These are phyloP conservation scores for Colletotrichum theobromicola DNA, from an alignment of 2,329 filamentous ascomycete genomes.

Conservation along the genomic window DNA sequence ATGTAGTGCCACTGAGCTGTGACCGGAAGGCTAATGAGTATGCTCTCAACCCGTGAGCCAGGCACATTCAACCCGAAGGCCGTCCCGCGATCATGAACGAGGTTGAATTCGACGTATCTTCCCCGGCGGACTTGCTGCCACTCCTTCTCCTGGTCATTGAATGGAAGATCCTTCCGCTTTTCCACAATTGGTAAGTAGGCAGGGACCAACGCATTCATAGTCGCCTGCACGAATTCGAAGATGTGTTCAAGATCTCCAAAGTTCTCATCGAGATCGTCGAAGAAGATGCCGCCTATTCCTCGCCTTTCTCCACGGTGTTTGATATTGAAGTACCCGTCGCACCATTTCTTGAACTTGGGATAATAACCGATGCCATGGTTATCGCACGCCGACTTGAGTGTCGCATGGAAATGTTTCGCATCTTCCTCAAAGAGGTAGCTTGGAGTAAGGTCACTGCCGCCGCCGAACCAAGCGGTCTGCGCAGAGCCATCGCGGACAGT, in stretches of 20 bases:
- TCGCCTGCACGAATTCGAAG: constrained; percentile 86
- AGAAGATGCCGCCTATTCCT: constrained; percentile 96
- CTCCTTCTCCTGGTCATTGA: constrained; percentile 81
- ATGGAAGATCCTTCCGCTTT: constrained; percentile 88
- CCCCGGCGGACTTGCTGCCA: constrained; percentile 96
- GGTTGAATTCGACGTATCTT: constrained; percentile 96
- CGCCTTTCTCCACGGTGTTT: constrained; percentile 87
- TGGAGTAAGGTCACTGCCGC: constrained; percentile 91
- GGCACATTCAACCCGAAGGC: constrained; percentile 93
- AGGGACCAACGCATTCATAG: constrained; percentile 84
- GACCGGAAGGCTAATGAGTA: constrained; percentile 92
- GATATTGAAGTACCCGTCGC: constrained; percentile 95
- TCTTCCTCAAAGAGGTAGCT: constrained; percentile 96
- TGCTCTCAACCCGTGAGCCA: constrained; percentile 89
- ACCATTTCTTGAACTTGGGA: constrained; percentile 95
- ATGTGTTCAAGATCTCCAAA: constrained; percentile 86
- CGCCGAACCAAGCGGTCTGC: constrained; percentile 97
- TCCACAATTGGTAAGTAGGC: constrained; percentile 92
- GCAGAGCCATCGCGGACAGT: constrained; percentile 82
- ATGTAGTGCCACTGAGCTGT: constrained; percentile 96
- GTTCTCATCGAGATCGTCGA: constrained; percentile 89
- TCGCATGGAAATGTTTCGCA: constrained; percentile 92
- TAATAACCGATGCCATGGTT: constrained; percentile 91
- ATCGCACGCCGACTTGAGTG: constrained; percentile 90
- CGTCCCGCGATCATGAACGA: constrained; percentile 94